Evolutionary conservation across 139 green algal genomes (phyloP).

Genomic region (Ettlia oleoabundans): DNA sequence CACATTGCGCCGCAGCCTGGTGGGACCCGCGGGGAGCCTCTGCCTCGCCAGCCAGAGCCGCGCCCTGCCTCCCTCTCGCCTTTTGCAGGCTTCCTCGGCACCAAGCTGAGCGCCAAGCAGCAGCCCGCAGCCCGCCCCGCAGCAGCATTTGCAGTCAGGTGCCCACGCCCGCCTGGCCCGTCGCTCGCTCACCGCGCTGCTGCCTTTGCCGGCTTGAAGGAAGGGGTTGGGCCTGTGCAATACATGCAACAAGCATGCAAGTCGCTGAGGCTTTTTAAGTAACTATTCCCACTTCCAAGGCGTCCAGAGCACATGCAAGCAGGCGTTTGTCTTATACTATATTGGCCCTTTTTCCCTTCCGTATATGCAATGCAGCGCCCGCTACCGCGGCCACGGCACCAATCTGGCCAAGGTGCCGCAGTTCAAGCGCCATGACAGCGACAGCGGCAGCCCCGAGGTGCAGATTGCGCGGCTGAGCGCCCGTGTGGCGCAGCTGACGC

Average conservation of each 20-base stretch:
- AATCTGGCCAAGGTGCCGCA: slow-evolving; percentile 54
- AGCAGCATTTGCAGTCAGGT: slow-evolving; percentile 34
- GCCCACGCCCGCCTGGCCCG: no score
- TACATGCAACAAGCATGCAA: no score
- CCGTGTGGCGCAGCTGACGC: slow-evolving; percentile 65
- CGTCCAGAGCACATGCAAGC: no score
- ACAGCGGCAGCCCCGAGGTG: slow-evolving; percentile 65
- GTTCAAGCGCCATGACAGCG: slow-evolving; percentile 46
- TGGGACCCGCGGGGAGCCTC: neutral
- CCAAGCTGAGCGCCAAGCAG: slow-evolving; percentile 23
- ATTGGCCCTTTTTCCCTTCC: neutral
- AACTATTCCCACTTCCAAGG: neutral
- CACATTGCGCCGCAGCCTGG: slow-evolving; percentile 10
- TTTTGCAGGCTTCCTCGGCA: slow-evolving; percentile 19
- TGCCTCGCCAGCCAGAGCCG: no score
- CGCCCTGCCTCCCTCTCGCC: neutral
- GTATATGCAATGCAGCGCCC: slow-evolving; percentile 33
- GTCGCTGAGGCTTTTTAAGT: no score
- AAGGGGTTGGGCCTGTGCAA: no score
- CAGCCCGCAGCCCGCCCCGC: slow-evolving; percentile 33
- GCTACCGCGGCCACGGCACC: slow-evolving; percentile 59
- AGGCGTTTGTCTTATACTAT: no score
- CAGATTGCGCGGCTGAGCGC: slow-evolving; percentile 63
- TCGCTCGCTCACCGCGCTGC: no score
- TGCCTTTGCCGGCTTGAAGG: no score